phyloP scores from a whole-genome alignment of 345 rosid species.

The Eucalyptus sp. region DNA sequence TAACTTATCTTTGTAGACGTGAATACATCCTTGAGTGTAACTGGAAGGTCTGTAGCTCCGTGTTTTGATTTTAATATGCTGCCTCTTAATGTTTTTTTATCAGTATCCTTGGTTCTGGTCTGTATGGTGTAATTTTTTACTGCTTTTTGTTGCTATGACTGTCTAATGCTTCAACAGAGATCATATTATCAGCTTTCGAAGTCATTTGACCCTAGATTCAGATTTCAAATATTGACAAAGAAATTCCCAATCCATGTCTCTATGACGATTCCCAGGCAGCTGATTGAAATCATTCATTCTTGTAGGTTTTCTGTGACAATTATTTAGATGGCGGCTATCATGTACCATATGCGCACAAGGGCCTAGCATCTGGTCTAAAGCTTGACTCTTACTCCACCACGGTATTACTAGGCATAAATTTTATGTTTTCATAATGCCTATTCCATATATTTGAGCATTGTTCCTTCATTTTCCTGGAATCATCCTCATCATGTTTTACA shows the following conservation, averaged over 20 bases:
- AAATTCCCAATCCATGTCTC: neutral
- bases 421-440: neutral
- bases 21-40: slow-evolving; percentile 71
- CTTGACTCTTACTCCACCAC: slow-evolving; percentile 71
- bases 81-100: neutral
- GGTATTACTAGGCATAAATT: slow-evolving; percentile 22
- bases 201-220: neutral
- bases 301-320: slow-evolving; percentile 94
- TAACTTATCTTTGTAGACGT: slow-evolving; percentile 58
- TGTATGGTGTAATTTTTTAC: neutral
- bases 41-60: slow-evolving; percentile 56
- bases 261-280: neutral
- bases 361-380: slow-evolving; percentile 64
- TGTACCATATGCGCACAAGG: slow-evolving; percentile 92
- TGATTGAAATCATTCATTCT: neutral
- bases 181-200: neutral
- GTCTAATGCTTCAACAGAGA: neutral
- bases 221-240: neutral
- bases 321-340: slow-evolving; percentile 97
- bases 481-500: neutral
- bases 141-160: neutral
- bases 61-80: neutral
- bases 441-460: neutral
- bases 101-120: neutral
- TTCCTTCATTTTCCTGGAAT: neutral